Evolutionary conservation across 768 basidiomycete species (phyloP).

Genomic region (Coprinopsis cinerea): DNA sequence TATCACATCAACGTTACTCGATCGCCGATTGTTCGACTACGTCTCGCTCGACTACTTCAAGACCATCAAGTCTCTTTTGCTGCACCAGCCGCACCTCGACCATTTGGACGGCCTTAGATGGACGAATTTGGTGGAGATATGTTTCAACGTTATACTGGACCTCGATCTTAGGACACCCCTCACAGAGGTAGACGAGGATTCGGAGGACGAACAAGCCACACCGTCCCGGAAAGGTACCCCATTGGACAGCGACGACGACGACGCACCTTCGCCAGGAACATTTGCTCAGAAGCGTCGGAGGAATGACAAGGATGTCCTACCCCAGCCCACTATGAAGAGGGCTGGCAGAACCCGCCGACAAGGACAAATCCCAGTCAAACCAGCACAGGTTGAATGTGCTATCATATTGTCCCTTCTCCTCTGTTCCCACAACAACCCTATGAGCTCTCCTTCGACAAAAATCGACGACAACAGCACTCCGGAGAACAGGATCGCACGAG

Average conservation of each 20-base stretch:
- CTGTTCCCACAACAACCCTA: conserved; percentile 28
- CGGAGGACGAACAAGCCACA: conserved; percentile 22
- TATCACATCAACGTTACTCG: conserved; percentile 52
- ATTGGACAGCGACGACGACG: conserved; percentile 17
- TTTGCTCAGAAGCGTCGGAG: conserved; percentile 35
- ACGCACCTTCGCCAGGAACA: conserved; percentile 16
- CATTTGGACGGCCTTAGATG: conserved; percentile 61
- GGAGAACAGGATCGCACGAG: neutral
- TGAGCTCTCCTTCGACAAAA: too few relatives aligned
- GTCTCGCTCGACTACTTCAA: conserved; percentile 81
- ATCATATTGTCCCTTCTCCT: conserved; percentile 58
- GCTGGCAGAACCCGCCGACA: conserved; percentile 13
- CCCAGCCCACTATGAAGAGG: conserved; percentile 16
- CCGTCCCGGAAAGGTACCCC: too few relatives aligned
- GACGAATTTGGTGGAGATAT: conserved; percentile 61
- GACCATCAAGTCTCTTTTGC: conserved; percentile 58
- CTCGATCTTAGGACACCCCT: conserved; percentile 39
- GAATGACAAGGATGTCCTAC: conserved; percentile 15
- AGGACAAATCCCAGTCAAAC: conserved; percentile 27
- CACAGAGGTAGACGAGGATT: conserved; percentile 27
- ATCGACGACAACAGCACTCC: conserved; percentile 16
- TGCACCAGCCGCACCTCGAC: conserved; percentile 72
- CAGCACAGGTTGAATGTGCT: conserved; percentile 70
- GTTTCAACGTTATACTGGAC: conserved; percentile 73
- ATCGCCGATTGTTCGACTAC: conserved; percentile 46